These are phyloP conservation scores for Nevesoporus exiguus DNA, from an alignment of 768 basidiomycete species.

Conservation along the genomic window DNA sequence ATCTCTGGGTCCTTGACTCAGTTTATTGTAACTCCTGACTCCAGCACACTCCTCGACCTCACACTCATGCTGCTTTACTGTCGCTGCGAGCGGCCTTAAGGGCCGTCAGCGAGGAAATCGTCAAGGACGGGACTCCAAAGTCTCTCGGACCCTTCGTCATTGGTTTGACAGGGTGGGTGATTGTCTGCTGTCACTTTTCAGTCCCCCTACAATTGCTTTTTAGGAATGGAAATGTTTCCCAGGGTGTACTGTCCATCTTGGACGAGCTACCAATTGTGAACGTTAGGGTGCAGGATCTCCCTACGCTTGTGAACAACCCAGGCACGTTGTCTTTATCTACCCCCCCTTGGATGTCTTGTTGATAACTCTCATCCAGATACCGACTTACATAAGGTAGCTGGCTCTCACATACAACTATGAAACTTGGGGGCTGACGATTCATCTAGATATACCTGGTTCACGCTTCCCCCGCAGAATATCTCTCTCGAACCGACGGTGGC, in stretches of 20 bases:
- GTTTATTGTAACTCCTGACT: background rate
- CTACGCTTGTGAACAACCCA: conserved; percentile 48
- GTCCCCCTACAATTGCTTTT: background rate
- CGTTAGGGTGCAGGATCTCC: conserved; percentile 55
- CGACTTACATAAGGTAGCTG: conserved; percentile 51
- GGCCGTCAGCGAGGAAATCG: conserved; percentile 55
- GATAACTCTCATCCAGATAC: conserved; percentile 38
- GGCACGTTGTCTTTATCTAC: conserved; percentile 34
- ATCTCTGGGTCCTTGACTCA: background rate
- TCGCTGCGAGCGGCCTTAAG: conserved; percentile 52
- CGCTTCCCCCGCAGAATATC: conserved; percentile 64
- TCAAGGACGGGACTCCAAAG: conserved; percentile 54
- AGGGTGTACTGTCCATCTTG: conserved; percentile 73
- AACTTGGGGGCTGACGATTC: background rate
- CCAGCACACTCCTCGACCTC: conserved; percentile 74
- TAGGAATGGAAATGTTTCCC: conserved; percentile 79
- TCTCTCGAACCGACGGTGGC: conserved; percentile 53
- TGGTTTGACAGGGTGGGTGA: conserved; percentile 73
- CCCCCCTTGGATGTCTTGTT: background rate
- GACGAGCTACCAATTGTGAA: conserved; percentile 63
- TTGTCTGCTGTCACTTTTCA: background rate
- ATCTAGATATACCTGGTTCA: conserved; percentile 74
- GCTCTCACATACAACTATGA: background rate
- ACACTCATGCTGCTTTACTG: conserved; percentile 59
- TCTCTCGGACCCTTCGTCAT: conserved; percentile 74